phyloP scores from a whole-genome alignment of 768 basidiomycete species.

The Russula ochroleuca region DNA sequence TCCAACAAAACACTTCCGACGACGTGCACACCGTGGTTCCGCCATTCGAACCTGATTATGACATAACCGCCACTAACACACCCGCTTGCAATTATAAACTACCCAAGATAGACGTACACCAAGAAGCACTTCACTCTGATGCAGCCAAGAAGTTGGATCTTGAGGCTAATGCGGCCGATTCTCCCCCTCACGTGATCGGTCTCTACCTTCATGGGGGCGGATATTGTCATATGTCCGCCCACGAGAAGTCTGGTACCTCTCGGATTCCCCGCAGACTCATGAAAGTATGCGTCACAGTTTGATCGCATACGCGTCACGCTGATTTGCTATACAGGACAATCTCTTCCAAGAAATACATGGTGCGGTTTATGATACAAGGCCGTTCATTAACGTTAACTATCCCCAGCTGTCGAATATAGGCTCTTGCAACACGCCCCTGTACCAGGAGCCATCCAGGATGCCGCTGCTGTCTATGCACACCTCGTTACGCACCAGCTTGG shows the following conservation, averaged over 20 bases:
- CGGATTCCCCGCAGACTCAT: conserved; percentile 46
- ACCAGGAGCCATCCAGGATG: conserved; percentile 52
- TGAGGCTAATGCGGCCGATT: conserved; percentile 30
- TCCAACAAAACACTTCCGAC: neutral
- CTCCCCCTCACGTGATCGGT: conserved; percentile 38
- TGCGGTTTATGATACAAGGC: conserved; percentile 6
- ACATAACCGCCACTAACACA: neutral
- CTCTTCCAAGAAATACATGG: conserved; percentile 37
- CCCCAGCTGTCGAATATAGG: conserved; percentile 46
- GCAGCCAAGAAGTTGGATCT: conserved; percentile 29
- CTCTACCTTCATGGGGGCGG: conserved; percentile 54
- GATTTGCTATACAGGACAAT: conserved; percentile 29
- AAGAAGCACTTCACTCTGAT: conserved; percentile 14
- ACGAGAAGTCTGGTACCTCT: conserved; percentile 46
- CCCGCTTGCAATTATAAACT: conserved; percentile 4
- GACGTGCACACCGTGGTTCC: neutral
- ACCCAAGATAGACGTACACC: conserved; percentile 3
- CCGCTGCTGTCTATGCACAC: conserved; percentile 49
- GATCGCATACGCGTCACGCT: neutral
- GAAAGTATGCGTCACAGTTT: conserved; percentile 33
- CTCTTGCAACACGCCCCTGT: conserved; percentile 50
- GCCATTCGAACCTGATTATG: neutral
- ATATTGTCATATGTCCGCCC: conserved; percentile 55
- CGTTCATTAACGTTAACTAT: neutral
- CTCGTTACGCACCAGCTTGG: conserved; percentile 35